Base-by-base conservation (phyloP, 2,329 filamentous ascomycete species). In the Epichloe brachyelytri region DNA sequence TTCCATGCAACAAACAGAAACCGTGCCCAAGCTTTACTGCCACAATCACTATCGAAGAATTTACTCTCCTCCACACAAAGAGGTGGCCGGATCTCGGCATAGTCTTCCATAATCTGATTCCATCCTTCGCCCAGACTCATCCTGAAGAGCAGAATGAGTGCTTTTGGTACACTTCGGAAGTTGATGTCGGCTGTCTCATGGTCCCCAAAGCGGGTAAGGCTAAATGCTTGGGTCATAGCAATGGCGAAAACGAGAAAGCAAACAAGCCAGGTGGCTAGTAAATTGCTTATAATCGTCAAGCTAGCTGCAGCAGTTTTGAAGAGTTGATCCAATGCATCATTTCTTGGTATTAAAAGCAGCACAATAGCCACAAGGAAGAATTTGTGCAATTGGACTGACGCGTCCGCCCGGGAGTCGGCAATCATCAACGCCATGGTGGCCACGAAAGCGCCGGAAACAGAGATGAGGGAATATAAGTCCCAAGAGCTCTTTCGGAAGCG, bases 231-330 rank as follows among this genome's bases (percentile, higher is more conserved):
- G 11, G 91, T 97, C 65, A 97, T 76, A 4, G 93, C 94, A 60
- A 98, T 98, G 45, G 93, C 91, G 63, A 90, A 98, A 20, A 96
- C 89, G 43, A 98, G 72, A 70, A 97, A 98, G 54, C 98, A 80
- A 2, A 98, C 89, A 56, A 97, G 86, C 93, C 93, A 98, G 0
- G 94, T 98, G 2, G 91, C 91, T 39, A 98, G 73, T 43, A 98
- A 74, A 62, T 96, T 98, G 52, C 85, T 80, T 58, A 98, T 98
- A 17, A 87, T 83, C 2, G 87, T 85, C 59, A 98, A 71, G 80
- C 88, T 95, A 49, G 91, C 93, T 11, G 93, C 93, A 0, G 91
- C 94, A 2, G 94, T 98, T 68, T 98, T 98, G 80, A 98, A 98
- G 0, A 98, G 80, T 65, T 98, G 93, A 64, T 98, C 94, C 20